Evolutionary conservation across 257 asterid genomes (phyloP).

Genomic region (Ajuga chamaepitys): DNA sequence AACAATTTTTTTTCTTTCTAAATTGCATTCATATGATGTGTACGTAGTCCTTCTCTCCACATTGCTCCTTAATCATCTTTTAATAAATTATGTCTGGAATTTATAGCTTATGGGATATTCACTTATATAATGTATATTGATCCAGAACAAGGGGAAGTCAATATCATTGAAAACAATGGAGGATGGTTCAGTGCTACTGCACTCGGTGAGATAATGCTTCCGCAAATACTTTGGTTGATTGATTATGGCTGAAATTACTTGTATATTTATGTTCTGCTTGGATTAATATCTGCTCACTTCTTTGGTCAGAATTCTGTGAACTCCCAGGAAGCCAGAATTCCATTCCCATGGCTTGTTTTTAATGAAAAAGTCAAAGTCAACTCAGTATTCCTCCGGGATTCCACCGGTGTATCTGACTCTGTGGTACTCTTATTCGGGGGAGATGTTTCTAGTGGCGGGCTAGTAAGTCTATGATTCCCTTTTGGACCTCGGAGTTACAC

Average conservation of each 20-base stretch:
- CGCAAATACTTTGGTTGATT: not conserved
- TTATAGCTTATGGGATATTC: not conserved
- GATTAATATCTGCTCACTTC: conserved; percentile 8
- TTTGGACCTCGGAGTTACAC: conserved; percentile 5
- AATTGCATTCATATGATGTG: not conserved
- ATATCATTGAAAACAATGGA: conserved; percentile 82
- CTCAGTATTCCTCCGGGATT: conserved; percentile 85
- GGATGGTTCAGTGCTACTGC: conserved; percentile 84
- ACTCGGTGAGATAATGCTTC: conserved; percentile 49
- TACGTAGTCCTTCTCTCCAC: not conserved
- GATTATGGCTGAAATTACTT: not conserved
- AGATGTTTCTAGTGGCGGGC: conserved; percentile 45
- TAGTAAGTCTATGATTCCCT: conserved; percentile 39
- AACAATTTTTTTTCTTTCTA: not conserved
- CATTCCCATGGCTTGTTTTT: conserved; percentile 88
- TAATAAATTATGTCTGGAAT: not conserved
- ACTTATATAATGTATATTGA: conserved; percentile 21
- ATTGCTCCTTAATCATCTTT: not conserved
- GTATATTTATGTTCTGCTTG: conserved; percentile 13
- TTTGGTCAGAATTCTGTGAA: conserved; percentile 69
- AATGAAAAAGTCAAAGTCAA: conserved; percentile 90
- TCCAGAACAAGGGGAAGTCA: conserved; percentile 93
- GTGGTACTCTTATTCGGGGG: conserved; percentile 85
- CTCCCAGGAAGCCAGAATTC: conserved; percentile 62
- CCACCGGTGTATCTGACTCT: conserved; percentile 88